Conservation (phyloP, 2,329 filamentous ascomycete species). For the Clonostachys solani region DNA sequence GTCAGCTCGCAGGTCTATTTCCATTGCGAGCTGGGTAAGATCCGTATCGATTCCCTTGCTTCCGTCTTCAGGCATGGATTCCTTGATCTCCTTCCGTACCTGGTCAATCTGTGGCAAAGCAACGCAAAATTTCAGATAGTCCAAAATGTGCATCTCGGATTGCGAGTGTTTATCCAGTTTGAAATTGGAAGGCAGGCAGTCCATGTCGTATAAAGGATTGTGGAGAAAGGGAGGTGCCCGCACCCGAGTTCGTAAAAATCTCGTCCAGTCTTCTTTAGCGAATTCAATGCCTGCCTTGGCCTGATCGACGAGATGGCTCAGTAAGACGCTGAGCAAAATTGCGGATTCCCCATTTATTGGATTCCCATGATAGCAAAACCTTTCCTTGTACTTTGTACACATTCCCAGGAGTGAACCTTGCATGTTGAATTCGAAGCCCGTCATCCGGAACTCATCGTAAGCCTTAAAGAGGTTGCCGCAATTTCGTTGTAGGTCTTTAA, state of each 20-base stretch:
- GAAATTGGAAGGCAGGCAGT: conserved; percentile 5
- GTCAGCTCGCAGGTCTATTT: conserved; percentile 22
- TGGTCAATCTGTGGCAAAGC: conserved; percentile 34
- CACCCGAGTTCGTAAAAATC: conserved; percentile 17
- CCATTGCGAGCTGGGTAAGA: conserved; percentile 21
- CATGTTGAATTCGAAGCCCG: conserved; percentile 55
- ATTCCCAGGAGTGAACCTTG: conserved; percentile 53
- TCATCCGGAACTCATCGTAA: conserved; percentile 40
- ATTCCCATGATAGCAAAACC: conserved; percentile 54
- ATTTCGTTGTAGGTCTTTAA: conserved; percentile 33
- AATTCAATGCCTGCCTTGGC: conserved; percentile 52
- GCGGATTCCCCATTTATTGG: conserved; percentile 39
- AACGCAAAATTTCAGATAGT: conserved; percentile 55
- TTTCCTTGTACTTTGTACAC: conserved; percentile 62
- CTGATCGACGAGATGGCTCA: conserved; percentile 53
- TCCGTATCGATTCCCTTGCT: conserved; percentile 29
- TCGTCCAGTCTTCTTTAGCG: conserved; percentile 29
- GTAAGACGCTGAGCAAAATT: conserved; percentile 43
- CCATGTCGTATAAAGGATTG: conserved; percentile 39
- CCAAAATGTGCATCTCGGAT: conserved; percentile 48
- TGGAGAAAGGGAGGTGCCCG: neutral
- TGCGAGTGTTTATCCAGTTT: conserved; percentile 5
- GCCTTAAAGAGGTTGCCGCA: conserved; percentile 19
- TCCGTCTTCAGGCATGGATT: conserved; percentile 7
- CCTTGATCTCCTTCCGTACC: conserved; percentile 26